Conservation (phyloP, 768 basidiomycete genomes). For the Phanerochaete carnosa region DNA sequence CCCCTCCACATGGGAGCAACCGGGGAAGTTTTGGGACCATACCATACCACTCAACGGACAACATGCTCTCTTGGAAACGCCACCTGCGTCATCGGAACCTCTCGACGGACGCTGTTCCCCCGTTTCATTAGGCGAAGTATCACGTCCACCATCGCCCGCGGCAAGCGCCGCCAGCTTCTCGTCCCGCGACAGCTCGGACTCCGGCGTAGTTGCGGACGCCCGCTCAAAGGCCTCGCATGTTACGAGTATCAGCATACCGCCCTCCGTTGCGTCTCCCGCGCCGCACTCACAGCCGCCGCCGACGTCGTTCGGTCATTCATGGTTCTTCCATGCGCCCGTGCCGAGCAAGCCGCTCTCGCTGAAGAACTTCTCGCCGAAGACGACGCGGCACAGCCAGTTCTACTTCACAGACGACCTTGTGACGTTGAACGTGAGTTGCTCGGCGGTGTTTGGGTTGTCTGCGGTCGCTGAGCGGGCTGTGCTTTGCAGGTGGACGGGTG, state of each 20-base stretch:
- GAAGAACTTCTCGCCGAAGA: neutral
- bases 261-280: neutral
- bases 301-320: neutral
- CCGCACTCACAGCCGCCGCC: neutral
- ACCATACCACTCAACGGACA: neutral
- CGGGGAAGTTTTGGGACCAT: neutral
- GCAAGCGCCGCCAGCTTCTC: neutral
- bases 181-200: neutral
- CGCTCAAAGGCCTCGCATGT: neutral
- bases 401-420: slow-evolving; percentile 13
- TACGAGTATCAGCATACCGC: slow-evolving; percentile 4
- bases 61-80: neutral
- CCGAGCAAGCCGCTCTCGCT: neutral
- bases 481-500: slow-evolving; percentile 32
- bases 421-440: slow-evolving; percentile 4
- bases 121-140: neutral
- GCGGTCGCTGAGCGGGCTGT: neutral
- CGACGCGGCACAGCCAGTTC: slow-evolving; percentile 4
- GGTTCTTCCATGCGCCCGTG: neutral
- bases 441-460: neutral
- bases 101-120: neutral
- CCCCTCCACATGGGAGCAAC: neutral
- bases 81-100: neutral
- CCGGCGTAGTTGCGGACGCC: neutral
- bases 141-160: neutral